Conservation (phyloP, 2,329 filamentous ascomycete genomes). For the Fusarium fujikuroi region DNA sequence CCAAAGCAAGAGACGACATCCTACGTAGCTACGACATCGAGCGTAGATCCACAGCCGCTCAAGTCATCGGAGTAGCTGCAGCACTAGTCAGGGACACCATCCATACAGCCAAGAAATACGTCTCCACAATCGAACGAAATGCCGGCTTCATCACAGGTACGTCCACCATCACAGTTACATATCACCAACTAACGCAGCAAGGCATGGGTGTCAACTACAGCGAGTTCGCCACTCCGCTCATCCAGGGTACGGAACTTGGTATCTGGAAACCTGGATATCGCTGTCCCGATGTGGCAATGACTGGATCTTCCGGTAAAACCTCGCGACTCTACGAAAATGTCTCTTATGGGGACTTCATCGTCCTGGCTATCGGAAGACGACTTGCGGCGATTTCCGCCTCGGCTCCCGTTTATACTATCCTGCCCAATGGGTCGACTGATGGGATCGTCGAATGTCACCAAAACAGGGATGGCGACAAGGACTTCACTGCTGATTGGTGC, state of each 20-base stretch:
- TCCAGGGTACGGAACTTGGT: neutral
- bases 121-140: slow-evolving; percentile 59
- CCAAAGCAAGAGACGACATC: slow-evolving; percentile 35
- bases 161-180: neutral
- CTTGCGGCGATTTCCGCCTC: neutral
- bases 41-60: slow-evolving; percentile 55
- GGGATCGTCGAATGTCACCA: neutral
- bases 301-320: neutral
- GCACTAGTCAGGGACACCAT: slow-evolving; percentile 58
- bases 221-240: slow-evolving; percentile 16
- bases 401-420: neutral
- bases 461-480: neutral
- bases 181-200: neutral
- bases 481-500: slow-evolving; percentile 18
- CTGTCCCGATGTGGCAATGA: slow-evolving; percentile 20
- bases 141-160: slow-evolving; percentile 60
- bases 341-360: slow-evolving; percentile 6
- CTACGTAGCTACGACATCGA: slow-evolving; percentile 58
- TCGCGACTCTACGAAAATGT: slow-evolving; percentile 6
- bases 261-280: slow-evolving; percentile 32
- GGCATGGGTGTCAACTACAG: slow-evolving; percentile 31
- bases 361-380: neutral
- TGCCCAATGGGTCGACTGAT: neutral
- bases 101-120: slow-evolving; percentile 57
- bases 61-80: slow-evolving; percentile 60